Conservation (phyloP, 768 basidiomycete genomes). For the Xerocomellus chrysenteron region DNA sequence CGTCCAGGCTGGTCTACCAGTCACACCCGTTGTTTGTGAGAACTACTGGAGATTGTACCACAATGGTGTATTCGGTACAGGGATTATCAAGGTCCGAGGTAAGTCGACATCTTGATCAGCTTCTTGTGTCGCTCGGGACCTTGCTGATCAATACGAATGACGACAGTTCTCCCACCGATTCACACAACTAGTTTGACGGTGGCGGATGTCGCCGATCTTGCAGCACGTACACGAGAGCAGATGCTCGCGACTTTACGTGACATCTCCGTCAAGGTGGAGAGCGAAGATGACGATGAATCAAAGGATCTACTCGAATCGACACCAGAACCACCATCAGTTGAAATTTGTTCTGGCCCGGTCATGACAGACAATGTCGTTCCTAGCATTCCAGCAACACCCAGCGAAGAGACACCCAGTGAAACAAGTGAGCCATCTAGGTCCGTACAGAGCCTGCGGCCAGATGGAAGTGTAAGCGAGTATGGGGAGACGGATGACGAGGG, state of each 20-base stretch:
- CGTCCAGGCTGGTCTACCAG: constrained; percentile 84
- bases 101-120: constrained; percentile 7
- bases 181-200: constrained; percentile 68
- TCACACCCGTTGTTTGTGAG: constrained; percentile 89
- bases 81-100: constrained; percentile 80
- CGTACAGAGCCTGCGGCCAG: constrained; percentile 37
- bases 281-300: constrained; percentile 18
- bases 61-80: constrained; percentile 70
- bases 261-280: constrained; percentile 59
- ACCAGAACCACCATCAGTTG: constrained; percentile 10
- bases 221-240: constrained; percentile 62
- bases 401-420: constrained; percentile 29
- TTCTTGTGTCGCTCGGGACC: not conserved
- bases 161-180: constrained; percentile 85
- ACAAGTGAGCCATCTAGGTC: constrained; percentile 26
- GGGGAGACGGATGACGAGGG: constrained; percentile 86
- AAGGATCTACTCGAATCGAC: constrained; percentile 24
- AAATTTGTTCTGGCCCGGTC: not conserved
- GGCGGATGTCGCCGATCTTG: constrained; percentile 68
- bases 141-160: constrained; percentile 4
- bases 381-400: constrained; percentile 23
- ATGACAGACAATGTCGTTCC: constrained; percentile 34
- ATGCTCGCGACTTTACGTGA: constrained; percentile 81
- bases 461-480: constrained; percentile 64
- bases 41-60: constrained; percentile 91